Evolutionary conservation across 1,284 basidiomycete species (phyloP), one percentile per base, ranked within the genome.

Genomic region (Moesziomyces antarcticus): DNA sequence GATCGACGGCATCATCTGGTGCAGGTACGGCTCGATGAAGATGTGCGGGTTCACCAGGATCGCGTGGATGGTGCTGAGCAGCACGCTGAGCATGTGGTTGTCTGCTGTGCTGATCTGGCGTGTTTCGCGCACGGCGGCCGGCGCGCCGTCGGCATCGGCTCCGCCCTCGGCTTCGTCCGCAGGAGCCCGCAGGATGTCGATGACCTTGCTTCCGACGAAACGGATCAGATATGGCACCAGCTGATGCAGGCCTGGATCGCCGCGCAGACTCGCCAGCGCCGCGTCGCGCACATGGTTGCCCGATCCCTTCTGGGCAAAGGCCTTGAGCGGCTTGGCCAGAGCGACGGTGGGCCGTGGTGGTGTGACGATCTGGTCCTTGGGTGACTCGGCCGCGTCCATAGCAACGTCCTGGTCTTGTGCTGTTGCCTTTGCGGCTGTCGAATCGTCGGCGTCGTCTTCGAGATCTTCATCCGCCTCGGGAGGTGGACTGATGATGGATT

Each of bases 11-110:
- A 99, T 89, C 49, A 98, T 88, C 90, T 98, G 96, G 81, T 98
- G 96, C 5, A 99, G 87, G 92, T 96, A 66, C 16, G 95, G 96
- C 85, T 99, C 96, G 27, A 98, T 90, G 80, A 96, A 97, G n/a
- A 99, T 3, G 91, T 91, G 54, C 87, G 88, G 83, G 95, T 99
- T 74, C 37, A 72, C 59, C 27, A 82, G 66, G 45, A 82, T 62
- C 9, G 78, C 76, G 46, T 80, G 75, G 37, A 83, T 56, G 21
- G 81, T 77, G 61, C 67, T 64, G 35, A 82, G 66, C 63, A 83
- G 78, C 3, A 74, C 74, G 25, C 71, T 49, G n/a, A 83, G 67
- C 56, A 76, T 67, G 52, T 77, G 71, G 25, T 67, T 77, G 47
- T 74, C 75, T 7, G 64, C 67, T 1, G 54, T 47, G 47, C 54